Base-by-base conservation (phyloP, 2,329 filamentous ascomycete genomes). In the Aspergillus uvarum region DNA sequence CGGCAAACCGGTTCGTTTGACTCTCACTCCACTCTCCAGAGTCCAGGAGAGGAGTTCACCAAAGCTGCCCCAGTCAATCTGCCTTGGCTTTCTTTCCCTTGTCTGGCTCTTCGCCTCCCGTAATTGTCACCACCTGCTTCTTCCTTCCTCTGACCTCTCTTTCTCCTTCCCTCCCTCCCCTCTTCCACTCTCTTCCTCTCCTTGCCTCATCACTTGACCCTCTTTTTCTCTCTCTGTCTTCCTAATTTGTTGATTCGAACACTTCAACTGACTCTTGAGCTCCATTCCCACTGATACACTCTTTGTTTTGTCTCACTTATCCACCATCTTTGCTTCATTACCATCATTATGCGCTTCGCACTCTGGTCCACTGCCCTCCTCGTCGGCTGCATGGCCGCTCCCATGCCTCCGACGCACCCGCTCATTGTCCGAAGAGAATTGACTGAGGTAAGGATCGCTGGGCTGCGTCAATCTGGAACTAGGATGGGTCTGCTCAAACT, bases 351-450 rank as follows among this genome's bases (percentile, higher is more conserved):
- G 60, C 60, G 54, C 14, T 59, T 59, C 24, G 16, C 54, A 42
- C 59, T 51, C 14, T 50, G 48, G 26, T 49, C 54, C 21, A 54
- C 60, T 21, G 49, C 35, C 24, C 38, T 62, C 32, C 19, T 54
- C 50, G 49, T 54, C 57, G 60, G 60, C 19, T 59, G 53, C 29
- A 32, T 58, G 26, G 60, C 29, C 32, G 57, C 54, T 21, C 60
- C 59, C 31, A 22, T 56, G 24, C 54, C 22, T 56, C 54, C 47
- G 35, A 54, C 51, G 22, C 29, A 51, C 31, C 52, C 56, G 42
- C 56, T 48, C 56, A 22, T 32, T 50, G 29, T 26, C 19, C 50
- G 50, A 5, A 44, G 53, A 22, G 32, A 48, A 31, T 19, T 58
- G 42, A 54, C 56, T n/a, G 50, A 58, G 51, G 56, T 58, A 58